These are phyloP conservation scores for Blastomyces gilchristii DNA, from an alignment of 2,329 filamentous ascomycete species.

Conservation along the genomic window DNA sequence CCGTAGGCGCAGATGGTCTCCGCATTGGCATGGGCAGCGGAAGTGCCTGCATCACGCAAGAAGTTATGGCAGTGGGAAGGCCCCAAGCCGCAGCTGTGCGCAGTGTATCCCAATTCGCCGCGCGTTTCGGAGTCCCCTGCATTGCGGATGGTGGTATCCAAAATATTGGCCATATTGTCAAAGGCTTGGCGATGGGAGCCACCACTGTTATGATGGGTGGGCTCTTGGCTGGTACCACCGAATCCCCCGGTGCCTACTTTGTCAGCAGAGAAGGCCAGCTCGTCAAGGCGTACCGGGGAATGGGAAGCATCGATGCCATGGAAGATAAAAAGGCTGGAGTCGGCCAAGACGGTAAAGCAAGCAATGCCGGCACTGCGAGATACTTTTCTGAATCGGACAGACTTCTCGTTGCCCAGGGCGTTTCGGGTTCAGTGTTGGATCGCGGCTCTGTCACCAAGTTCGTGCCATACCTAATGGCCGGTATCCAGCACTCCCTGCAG, in stretches of 20 bases:
- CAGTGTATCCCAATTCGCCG: conserved; percentile 80
- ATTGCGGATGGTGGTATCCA: conserved; percentile 97
- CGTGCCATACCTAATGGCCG: conserved; percentile 86
- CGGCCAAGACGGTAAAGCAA: conserved; percentile 56
- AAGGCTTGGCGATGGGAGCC: conserved; percentile 88
- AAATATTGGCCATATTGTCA: conserved; percentile 98
- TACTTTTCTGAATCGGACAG: conserved; percentile 98
- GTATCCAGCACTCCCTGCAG: conserved; percentile 94
- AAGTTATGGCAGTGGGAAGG: conserved; percentile 97
- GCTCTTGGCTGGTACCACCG: conserved; percentile 89
- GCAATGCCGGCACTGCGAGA: conserved; percentile 87
- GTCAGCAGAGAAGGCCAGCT: conserved; percentile 94
- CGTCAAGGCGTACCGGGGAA: conserved; percentile 97
- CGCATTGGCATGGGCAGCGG: conserved; percentile 98
- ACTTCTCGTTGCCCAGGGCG: conserved; percentile 91
- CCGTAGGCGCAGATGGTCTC: conserved; percentile 87
- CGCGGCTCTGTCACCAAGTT: conserved; percentile 80
- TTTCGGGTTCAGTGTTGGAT: conserved; percentile 58
- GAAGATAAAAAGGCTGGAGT: conserved; percentile 92
- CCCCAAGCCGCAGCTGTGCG: conserved; percentile 91
- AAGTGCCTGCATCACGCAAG: conserved; percentile 96
- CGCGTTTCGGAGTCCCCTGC: conserved; percentile 89
- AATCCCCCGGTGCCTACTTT: conserved; percentile 94
- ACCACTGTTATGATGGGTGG: conserved; percentile 99
- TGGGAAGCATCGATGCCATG: conserved; percentile 99